These are phyloP conservation scores for Entoloma clypeatum DNA, from an alignment of 1,284 basidiomycete species.

Conservation along the genomic window DNA sequence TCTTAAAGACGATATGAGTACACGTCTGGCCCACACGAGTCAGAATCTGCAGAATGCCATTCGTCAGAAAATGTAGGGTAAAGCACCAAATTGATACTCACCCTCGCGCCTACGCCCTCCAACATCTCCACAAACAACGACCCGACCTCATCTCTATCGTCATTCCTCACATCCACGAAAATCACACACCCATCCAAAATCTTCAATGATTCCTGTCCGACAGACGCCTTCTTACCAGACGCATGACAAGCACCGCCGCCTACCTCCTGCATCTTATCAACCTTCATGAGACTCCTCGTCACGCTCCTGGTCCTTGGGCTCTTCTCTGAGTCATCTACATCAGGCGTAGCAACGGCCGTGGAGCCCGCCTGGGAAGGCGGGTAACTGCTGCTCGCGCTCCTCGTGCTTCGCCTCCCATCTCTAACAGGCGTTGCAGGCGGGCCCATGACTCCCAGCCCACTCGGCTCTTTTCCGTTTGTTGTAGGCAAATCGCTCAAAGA, in stretches of 20 bases:
- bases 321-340: conserved; percentile 20
- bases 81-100: conserved; percentile 33
- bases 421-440: conserved; percentile 42
- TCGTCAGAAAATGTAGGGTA: conserved; percentile 2
- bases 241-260: conserved; percentile 19
- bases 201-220: conserved; percentile 32
- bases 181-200: conserved; percentile 77
- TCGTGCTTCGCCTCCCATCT: conserved; percentile 32
- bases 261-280: conserved; percentile 11
- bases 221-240: conserved; percentile 22
- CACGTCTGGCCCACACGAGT: conserved; percentile 68
- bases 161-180: conserved; percentile 87
- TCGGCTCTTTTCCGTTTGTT: conserved; percentile 27
- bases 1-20: conserved; percentile 91
- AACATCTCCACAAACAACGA: conserved; percentile 86
- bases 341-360: no score
- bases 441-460: conserved; percentile 33
- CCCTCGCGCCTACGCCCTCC: conserved; percentile 77
- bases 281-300: conserved; percentile 10
- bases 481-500: conserved; percentile 45
- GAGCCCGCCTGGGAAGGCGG: no score
- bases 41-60: conserved; percentile 44
- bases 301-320: conserved; percentile 19
- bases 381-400: conserved; percentile 41
- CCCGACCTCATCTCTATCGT: conserved; percentile 83